Conservation (phyloP, 768 basidiomycete species). For the Leccinellum albellum region DNA sequence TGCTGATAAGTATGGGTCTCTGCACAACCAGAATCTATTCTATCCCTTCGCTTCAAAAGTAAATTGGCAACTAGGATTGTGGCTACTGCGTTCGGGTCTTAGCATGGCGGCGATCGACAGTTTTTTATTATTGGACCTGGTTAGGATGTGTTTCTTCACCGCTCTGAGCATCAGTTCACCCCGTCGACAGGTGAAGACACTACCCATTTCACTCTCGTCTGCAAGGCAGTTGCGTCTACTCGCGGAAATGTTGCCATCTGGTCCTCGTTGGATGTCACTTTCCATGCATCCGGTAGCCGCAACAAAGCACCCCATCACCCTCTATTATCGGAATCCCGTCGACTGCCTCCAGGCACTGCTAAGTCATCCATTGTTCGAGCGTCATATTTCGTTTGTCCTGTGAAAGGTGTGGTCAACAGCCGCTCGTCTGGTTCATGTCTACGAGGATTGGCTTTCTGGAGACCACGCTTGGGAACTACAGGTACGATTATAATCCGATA, state of each 20-base stretch:
- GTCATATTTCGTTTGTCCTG: background rate
- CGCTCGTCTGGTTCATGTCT: background rate
- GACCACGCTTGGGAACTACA: background rate
- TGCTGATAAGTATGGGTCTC: background rate
- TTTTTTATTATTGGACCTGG: background rate
- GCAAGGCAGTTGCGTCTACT: background rate
- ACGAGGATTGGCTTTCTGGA: background rate
- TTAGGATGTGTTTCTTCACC: background rate
- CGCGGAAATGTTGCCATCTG: background rate
- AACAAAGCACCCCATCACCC: background rate
- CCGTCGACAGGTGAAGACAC: background rate
- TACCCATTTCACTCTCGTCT: background rate
- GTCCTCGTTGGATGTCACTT: background rate
- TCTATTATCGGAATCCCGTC: background rate
- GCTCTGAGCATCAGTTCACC: background rate
- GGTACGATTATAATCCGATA: background rate
- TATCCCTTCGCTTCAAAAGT: background rate
- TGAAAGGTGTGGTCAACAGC: background rate
- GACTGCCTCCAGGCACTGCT: background rate
- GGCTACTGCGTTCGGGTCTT: background rate
- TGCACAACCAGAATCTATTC: background rate
- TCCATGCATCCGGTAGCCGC: background rate
- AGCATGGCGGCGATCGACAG: background rate
- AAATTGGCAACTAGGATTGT: background rate
- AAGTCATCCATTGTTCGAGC: background rate